A percentile compares a stretch with the other conserved stretches of the same genome.
Evolutionary conservation across 495 filamentous ascomycete genomes (phyloP).

Genomic region (Penicillium verhagenii): DNA sequence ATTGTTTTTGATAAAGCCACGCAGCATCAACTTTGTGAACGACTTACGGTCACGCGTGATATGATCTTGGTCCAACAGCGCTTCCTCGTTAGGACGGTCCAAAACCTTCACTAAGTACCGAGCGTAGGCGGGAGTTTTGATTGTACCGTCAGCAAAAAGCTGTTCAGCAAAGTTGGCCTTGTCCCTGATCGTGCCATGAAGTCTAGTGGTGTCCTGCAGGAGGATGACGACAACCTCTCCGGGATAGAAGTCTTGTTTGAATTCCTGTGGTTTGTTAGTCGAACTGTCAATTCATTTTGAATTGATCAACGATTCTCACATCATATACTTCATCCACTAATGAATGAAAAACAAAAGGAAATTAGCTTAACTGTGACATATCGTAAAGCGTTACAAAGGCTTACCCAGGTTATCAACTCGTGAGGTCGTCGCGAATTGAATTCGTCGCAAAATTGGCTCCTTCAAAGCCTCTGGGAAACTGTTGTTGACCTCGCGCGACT

Average conservation of each 20-base stretch:
- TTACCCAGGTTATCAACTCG: conserved; percentile 86
- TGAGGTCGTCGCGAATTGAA: conserved; percentile 88
- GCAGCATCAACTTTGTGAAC: conserved; percentile 92
- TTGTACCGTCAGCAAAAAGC: conserved; percentile 60
- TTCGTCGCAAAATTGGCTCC: conserved; percentile 81
- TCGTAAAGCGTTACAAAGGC: conserved; percentile 17
- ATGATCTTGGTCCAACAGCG: conserved; percentile 74
- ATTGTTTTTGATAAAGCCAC: conserved; percentile 93
- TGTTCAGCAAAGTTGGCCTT: conserved; percentile 75
- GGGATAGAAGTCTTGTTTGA: conserved; percentile 90
- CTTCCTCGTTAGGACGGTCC: conserved; percentile 68
- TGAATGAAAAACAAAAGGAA: conserved; percentile 15
- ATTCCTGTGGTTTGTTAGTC: conserved; percentile 64
- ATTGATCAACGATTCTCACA: conserved; percentile 33
- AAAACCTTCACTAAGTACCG: conserved; percentile 78
- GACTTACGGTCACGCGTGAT: conserved; percentile 86
- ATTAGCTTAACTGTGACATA: conserved; percentile 9
- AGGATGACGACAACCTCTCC: conserved; percentile 81
- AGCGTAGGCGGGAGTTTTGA: conserved; percentile 64
- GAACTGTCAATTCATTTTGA: not conserved
- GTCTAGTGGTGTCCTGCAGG: conserved; percentile 64
- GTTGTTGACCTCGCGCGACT: conserved; percentile 84
- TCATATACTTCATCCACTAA: conserved; percentile 70
- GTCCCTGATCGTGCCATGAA: conserved; percentile 78
- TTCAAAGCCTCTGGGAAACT: conserved; percentile 89